Evolutionary conservation across 345 rosid species (phyloP).

Genomic region (Erodium maritimum): DNA sequence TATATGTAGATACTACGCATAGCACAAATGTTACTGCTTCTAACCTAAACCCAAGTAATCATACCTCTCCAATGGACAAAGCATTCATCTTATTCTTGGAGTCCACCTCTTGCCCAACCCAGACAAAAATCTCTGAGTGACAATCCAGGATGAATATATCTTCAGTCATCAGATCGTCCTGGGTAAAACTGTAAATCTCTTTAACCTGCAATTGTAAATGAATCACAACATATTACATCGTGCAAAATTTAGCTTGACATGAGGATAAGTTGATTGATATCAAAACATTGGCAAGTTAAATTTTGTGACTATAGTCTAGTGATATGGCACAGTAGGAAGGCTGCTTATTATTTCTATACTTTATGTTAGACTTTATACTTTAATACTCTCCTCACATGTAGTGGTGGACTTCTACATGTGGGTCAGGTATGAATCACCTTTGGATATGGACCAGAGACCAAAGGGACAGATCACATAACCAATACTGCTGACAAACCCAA

Average conservation of each 20-base stretch:
- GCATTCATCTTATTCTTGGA: constrained; percentile 55
- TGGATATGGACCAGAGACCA: too few relatives aligned
- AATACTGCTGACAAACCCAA: too few relatives aligned
- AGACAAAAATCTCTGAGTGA: constrained; percentile 73
- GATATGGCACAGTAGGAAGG: too few relatives aligned
- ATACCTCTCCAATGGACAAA: constrained; percentile 80
- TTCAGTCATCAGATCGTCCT: constrained; percentile 99
- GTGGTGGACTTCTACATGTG: too few relatives aligned
- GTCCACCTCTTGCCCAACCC: constrained; percentile 94
- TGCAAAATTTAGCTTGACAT: neutral
- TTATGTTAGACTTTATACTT: too few relatives aligned
- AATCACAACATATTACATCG: neutral
- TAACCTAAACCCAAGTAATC: constrained; percentile 1
- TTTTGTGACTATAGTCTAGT: too few relatives aligned
- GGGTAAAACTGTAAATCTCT: constrained; percentile 79
- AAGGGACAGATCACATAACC: too few relatives aligned
- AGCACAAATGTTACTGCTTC: neutral
- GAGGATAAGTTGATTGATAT: neutral
- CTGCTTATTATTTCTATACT: too few relatives aligned
- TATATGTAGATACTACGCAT: neutral
- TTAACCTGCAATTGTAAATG: constrained; percentile 39
- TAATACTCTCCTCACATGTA: too few relatives aligned
- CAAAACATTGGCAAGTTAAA: too few relatives aligned
- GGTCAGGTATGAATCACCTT: too few relatives aligned
- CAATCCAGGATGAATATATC: constrained; percentile 88